Base-by-base conservation (phyloP, 1,284 basidiomycete genomes). In the Rhodotorula sp. region DNA sequence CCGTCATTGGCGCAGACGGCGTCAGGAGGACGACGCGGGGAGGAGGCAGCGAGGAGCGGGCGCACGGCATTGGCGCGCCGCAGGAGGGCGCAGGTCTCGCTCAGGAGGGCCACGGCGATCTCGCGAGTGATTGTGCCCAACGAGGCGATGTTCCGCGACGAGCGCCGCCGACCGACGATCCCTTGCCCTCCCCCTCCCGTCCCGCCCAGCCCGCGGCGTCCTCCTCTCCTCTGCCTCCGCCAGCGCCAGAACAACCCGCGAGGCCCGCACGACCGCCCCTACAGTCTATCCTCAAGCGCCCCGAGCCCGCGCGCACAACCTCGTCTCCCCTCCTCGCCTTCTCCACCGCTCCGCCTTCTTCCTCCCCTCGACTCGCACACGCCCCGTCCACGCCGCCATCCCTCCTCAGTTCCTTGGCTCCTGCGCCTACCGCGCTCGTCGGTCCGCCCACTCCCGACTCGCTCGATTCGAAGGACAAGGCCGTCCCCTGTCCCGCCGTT, bases 231-330 rank as follows among this genome's bases (percentile, higher is more conserved):
- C 39, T 53, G 6, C 62, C 54, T 1, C 63, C 63, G 3, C 63
- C 63, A 6, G 44, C 63, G 6, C 41, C 46, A 22, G 19, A 51
- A 27, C 61, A 50, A 3, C 50, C n/a, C 29, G 29, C 9, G 32
- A 34, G 46, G 19, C 59, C 59, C 22, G 15, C 51, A 0, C 32
- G 51, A 44, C 60, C 60, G 2, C 55, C 64, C 13, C 64, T 65
- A 2, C 64, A 65, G 21, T 65, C 64, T 27, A 65, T 65, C 36
- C 44, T 65, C n/a, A 58, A 58, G 41, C 64, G 55, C 21, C 64
- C 64, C 9, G n/a, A 37, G 6, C 36, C 46, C 44, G 48, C 64
- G 3, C 54, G 64, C 21, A 37, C 56, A 21, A 32, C 56, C 12
- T 65, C 64, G 27, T 56, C 63, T 9, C 32, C 32, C 63, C 22